These are phyloP conservation scores for Ascochyta clinopodiicola DNA, from an alignment of 2,329 filamentous ascomycete species.

Conservation along the genomic window DNA sequence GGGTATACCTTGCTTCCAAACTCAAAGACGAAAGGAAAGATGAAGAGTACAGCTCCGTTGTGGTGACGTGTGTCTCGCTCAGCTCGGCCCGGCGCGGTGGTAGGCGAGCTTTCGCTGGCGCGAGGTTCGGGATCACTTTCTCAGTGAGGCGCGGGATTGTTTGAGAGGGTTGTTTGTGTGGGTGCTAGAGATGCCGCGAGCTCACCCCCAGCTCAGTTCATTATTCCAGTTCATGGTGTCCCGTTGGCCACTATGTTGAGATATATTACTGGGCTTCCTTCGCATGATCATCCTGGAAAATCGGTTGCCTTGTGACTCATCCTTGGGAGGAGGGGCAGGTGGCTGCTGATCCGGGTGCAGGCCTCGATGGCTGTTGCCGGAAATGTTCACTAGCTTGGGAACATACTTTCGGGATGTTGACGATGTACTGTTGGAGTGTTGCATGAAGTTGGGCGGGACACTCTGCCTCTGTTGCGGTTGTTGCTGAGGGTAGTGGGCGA, in stretches of 20 bases:
- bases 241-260: constrained; percentile 43
- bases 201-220: constrained; percentile 45
- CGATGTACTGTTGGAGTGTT: constrained; percentile 29
- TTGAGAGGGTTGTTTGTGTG: neutral
- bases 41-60: constrained; percentile 37
- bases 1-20: constrained; percentile 43
- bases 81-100: constrained; percentile 11
- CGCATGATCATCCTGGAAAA: constrained; percentile 47
- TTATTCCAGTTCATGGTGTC: constrained; percentile 45
- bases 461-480: constrained; percentile 37
- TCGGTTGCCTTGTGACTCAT: constrained; percentile 41
- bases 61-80: constrained; percentile 47
- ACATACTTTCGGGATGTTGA: constrained; percentile 39
- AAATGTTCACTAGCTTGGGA: constrained; percentile 46
- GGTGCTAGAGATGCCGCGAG: neutral
- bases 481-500: constrained; percentile 34
- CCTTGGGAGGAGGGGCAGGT: constrained; percentile 45
- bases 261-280: constrained; percentile 46
- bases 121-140: constrained; percentile 51
- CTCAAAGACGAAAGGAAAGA: constrained; percentile 30
- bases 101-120: constrained; percentile 15
- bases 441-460: constrained; percentile 45
- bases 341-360: constrained; percentile 40
- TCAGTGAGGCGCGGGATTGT: constrained; percentile 35
- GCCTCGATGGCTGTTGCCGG: constrained; percentile 34